A percentile compares a stretch with the other conserved stretches of the same genome.
Evolutionary conservation across 768 basidiomycete genomes (phyloP).

Genomic region (Suillus hirtellus): DNA sequence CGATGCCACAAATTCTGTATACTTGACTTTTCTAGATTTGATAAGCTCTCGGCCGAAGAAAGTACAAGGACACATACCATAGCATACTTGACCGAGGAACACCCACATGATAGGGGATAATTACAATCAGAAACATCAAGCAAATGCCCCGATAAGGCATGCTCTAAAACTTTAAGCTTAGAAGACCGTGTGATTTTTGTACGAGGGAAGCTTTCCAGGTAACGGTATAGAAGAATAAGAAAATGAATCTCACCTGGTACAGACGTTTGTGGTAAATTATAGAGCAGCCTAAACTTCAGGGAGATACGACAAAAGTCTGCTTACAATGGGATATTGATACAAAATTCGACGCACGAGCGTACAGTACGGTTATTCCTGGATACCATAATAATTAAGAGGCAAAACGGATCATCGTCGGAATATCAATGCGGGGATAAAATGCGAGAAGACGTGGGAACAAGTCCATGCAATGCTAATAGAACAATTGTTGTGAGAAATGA

Average conservation of each 20-base stretch:
- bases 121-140: constrained; percentile 28
- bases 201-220: background rate
- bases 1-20: constrained; percentile 5
- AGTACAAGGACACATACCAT: constrained; percentile 27
- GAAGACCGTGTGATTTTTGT: background rate
- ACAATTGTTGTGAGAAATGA: constrained; percentile 9
- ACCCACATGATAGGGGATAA: constrained; percentile 11
- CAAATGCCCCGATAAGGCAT: constrained; percentile 31
- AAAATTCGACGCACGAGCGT: background rate
- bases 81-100: constrained; percentile 2
- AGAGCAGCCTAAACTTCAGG: background rate
- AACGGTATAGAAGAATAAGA: background rate
- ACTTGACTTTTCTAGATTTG: constrained; percentile 10
- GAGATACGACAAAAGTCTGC: background rate
- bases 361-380: constrained; percentile 1
- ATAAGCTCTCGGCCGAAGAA: constrained; percentile 26
- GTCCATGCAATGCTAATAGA: background rate
- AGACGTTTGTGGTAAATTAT: background rate
- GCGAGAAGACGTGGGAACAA: background rate
- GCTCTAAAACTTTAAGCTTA: constrained; percentile 15
- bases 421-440: background rate
- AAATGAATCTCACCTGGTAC: background rate
- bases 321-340: constrained; percentile 4
- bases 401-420: background rate
- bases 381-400: constrained; percentile 10